Evolutionary conservation across 306 rosid species (phyloP), one percentile per base, ranked within the genome.

Genomic region (Sicyos edulis): DNA sequence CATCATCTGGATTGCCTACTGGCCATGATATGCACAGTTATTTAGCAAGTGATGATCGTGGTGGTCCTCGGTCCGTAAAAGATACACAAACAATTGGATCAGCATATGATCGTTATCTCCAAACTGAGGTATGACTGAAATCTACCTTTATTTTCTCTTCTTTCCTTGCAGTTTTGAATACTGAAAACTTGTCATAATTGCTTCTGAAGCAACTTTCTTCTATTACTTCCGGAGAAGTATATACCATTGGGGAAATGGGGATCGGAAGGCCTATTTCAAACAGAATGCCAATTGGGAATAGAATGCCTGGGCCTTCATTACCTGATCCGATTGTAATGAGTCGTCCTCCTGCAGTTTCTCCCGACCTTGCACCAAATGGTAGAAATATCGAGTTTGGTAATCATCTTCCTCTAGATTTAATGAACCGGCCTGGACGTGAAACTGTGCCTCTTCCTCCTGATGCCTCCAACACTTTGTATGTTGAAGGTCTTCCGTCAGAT

Each of bases 41-140:
- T 84, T 74, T 85, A 63, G 77, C 83, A 55, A 83, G 80, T 61
- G 90, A 87, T 76, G 93, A 92, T 65, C 80, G 61, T 51, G 77
- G 85, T 74, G 86, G 83, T 72, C 85, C 74, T 63, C 81, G 68
- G 82, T 49, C 72, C 55, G 51, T 86, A 40, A 88, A 82, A 79
- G 91, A 89, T 77, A 83, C 95, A 58, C 74, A 84, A 74, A 44
- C 92, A 49, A 81, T 89, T 68, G 92, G 90, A 71, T 86, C 96
- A 58, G 96, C 96, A 10, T 92, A 89, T 80, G 97, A 92, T 54
- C 92, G 89, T 76, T 92, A 89, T 86, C 97, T 92, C 79, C 97
- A 88, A 80, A 88, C 82, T 82, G 87, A 81, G 81, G 97, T 92
- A 90, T 79, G 78, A 34, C 37, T 45, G 52, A 40, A 32, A 82